phyloP scores from a whole-genome alignment of 2,329 filamentous ascomycete species.

The Cladophialophora exuberans region DNA sequence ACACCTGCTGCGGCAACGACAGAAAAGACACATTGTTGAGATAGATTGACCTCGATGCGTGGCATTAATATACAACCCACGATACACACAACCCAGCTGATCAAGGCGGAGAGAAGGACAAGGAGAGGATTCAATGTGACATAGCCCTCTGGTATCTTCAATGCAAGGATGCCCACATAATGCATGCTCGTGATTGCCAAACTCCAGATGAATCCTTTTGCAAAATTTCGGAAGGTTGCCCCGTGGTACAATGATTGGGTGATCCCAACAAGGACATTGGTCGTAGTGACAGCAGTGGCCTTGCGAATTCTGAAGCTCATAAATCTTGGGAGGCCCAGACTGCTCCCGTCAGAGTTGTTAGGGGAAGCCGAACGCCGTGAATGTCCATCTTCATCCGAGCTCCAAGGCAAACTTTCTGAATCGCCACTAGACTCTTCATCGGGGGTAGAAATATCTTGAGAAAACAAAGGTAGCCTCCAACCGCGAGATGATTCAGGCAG shows the following conservation, averaged over 20 bases:
- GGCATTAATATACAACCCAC: slow-evolving; percentile 40
- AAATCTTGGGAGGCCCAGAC: slow-evolving; percentile 20
- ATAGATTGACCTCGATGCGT: slow-evolving; percentile 39
- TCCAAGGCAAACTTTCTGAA: slow-evolving; percentile 22
- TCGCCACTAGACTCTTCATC: slow-evolving; percentile 16
- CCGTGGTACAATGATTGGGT: slow-evolving; percentile 32
- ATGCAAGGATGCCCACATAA: slow-evolving; percentile 37
- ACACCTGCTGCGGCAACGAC: slow-evolving; percentile 39
- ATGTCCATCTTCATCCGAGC: slow-evolving; percentile 14
- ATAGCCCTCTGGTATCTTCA: slow-evolving; percentile 39
- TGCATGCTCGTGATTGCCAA: slow-evolving; percentile 41
- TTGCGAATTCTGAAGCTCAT: slow-evolving; percentile 22
- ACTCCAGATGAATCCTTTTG: slow-evolving; percentile 40
- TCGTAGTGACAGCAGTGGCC: slow-evolving; percentile 6
- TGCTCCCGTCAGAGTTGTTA: slow-evolving; percentile 18
- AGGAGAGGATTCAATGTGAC: slow-evolving; percentile 33
- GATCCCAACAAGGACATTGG: slow-evolving; percentile 18
- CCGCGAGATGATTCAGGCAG: background rate
- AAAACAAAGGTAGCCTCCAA: slow-evolving; percentile 1
- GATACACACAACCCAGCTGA: slow-evolving; percentile 40
- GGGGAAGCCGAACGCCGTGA: slow-evolving; percentile 16
- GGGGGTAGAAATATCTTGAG: background rate
- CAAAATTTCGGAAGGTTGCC: slow-evolving; percentile 33
- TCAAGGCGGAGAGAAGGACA: slow-evolving; percentile 38
- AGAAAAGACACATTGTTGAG: slow-evolving; percentile 39